phyloP scores from a whole-genome alignment of 1,139 yeast genomes.

The Schwanniomyces etchellsii region DNA sequence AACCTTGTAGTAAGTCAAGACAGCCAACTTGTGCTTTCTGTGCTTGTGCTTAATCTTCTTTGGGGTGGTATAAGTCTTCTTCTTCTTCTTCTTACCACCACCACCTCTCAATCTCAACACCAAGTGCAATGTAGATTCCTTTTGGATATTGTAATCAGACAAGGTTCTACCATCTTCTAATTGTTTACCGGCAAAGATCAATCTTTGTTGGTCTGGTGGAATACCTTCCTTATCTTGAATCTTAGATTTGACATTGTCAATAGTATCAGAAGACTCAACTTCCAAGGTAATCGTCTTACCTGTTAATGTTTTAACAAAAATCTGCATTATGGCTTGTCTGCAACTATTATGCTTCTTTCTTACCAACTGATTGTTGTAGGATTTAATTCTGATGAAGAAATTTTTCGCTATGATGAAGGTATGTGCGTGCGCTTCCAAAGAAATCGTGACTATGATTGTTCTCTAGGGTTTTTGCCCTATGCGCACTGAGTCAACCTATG shows the following conservation, averaged over 20 bases:
- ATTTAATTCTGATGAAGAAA: too few relatives aligned
- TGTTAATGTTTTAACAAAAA: constrained; percentile 97
- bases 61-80: constrained; percentile 99
- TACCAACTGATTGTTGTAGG: constrained; percentile 27
- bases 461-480: background rate
- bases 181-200: constrained; percentile 99
- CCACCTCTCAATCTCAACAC: constrained; percentile 99
- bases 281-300: constrained; percentile 99
- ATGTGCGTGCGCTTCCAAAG: background rate
- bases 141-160: constrained; percentile 99
- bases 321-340: constrained; percentile 78
- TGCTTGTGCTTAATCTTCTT: constrained; percentile 99
- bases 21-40: constrained; percentile 99
- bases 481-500: too few relatives aligned
- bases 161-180: constrained; percentile 99
- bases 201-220: constrained; percentile 99
- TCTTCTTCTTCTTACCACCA: constrained; percentile 97
- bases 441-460: background rate
- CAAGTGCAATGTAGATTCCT: constrained; percentile 97
- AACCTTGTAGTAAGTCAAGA: constrained; percentile 98
- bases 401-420: constrained; percentile 2
- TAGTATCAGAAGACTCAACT: constrained; percentile 98
- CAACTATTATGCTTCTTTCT: constrained; percentile 46
- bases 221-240: constrained; percentile 99
- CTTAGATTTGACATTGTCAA: constrained; percentile 98